phyloP scores from a whole-genome alignment of 2,329 filamentous ascomycete species.

The Calonectria honghensis region DNA sequence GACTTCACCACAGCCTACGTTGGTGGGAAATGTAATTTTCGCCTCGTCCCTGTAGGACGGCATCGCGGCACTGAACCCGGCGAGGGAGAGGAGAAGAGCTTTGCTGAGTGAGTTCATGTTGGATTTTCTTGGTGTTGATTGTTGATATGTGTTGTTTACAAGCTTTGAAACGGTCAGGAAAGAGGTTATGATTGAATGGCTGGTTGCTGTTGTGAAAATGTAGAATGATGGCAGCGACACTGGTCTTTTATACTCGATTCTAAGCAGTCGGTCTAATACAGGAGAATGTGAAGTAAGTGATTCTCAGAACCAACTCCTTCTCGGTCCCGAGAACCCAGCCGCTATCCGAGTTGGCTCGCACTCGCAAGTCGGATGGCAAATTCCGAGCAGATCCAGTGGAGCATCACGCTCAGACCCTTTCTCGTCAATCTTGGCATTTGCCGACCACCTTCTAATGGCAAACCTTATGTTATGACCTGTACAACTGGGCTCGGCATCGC shows the following conservation, averaged over 20 bases:
- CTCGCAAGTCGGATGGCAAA: neutral
- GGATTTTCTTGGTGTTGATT: neutral
- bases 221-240: too few relatives aligned
- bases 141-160: too few relatives aligned
- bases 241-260: too few relatives aligned
- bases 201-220: too few relatives aligned
- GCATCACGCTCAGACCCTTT: neutral
- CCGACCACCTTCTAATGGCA: neutral
- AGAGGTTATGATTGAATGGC: too few relatives aligned
- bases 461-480: too few relatives aligned
- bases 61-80: neutral
- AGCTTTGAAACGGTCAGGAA: too few relatives aligned
- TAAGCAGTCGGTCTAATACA: too few relatives aligned
- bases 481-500: too few relatives aligned
- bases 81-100: neutral
- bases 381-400: neutral
- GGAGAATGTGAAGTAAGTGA: too few relatives aligned
- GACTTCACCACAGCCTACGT: slow-evolving; percentile 10
- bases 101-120: neutral
- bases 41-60: neutral
- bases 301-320: neutral
- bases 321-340: neutral
- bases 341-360: neutral
- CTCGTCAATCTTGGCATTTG: neutral
- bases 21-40: neutral